A percentile compares a stretch with the other conserved stretches of the same genome.
Evolutionary conservation across 352 stramenopile genomes (phyloP).

Genomic region (Phytophthora brassicae): DNA sequence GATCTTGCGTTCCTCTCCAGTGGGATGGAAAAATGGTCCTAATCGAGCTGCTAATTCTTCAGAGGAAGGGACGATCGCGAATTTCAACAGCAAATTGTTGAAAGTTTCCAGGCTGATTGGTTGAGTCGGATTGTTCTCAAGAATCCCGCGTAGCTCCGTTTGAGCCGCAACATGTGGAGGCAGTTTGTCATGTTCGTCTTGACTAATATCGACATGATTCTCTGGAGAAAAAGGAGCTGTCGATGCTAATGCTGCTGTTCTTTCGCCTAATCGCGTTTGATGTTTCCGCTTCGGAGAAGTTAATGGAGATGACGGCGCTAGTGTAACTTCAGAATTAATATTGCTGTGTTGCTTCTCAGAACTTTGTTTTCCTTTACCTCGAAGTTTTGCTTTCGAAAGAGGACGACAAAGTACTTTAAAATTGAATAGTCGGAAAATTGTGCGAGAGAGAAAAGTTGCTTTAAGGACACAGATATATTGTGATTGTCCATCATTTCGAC

Average conservation of each 20-base stretch:
- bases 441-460: conserved; percentile 50
- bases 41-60: conserved; percentile 41
- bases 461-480: conserved; percentile 57
- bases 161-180: conserved; percentile 21
- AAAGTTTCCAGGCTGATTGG: conserved; percentile 56
- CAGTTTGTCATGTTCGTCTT: neutral
- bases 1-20: conserved; percentile 59
- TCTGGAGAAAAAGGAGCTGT: neutral
- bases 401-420: conserved; percentile 36
- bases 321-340: neutral
- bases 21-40: conserved; percentile 53
- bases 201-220: neutral
- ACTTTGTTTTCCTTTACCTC: conserved; percentile 21
- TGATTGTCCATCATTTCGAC: neutral
- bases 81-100: conserved; percentile 50
- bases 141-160: conserved; percentile 19
- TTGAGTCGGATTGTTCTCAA: conserved; percentile 32
- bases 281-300: conserved; percentile 32
- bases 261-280: conserved; percentile 29
- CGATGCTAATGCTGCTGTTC: conserved; percentile 1
- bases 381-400: neutral
- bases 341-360: conserved; percentile 10
- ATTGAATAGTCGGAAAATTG: conserved; percentile 48
- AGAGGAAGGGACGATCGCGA: conserved; percentile 25
- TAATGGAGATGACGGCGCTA: conserved; percentile 3